Conservation (phyloP, 305 asterid species). For the Withania somnifera region DNA sequence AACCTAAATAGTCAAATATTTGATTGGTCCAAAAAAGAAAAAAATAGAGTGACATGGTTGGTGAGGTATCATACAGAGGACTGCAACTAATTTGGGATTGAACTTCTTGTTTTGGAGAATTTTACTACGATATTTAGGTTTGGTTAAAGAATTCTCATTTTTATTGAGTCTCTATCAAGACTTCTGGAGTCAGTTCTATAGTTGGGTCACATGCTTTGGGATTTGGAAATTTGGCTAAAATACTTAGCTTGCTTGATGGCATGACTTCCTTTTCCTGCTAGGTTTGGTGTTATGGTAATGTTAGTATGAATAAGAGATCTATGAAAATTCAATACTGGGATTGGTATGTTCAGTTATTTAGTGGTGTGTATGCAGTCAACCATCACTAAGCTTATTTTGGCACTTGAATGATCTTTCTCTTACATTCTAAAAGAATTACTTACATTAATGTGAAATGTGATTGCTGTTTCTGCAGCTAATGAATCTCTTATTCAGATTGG, state of each 20-base stretch:
- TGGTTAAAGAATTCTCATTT: not conserved
- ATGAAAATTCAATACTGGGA: not conserved
- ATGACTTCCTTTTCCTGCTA: not conserved
- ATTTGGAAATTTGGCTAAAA: not conserved
- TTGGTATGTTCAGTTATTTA: not conserved
- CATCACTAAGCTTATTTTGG: not conserved
- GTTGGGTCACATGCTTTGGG: not conserved
- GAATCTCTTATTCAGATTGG: conserved; percentile 39
- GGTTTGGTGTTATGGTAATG: not conserved
- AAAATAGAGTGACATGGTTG: not conserved
- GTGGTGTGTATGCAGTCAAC: not conserved
- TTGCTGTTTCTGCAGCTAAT: not conserved
- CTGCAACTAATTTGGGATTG: not conserved
- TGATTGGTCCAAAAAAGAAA: not conserved
- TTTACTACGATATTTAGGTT: not conserved
- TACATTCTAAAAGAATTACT: not conserved
- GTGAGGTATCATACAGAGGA: not conserved
- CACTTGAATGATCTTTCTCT: not conserved
- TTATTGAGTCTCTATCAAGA: not conserved
- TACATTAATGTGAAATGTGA: not conserved
- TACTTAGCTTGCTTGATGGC: not conserved
- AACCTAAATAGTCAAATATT: not conserved
- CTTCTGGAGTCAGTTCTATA: not conserved
- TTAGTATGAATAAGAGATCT: not conserved
- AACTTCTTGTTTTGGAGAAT: not conserved